A percentile compares a stretch with the other conserved stretches of the same genome.
These are phyloP conservation scores for Cryptosporidium baileyi DNA, from an alignment of 169 alveolate species.

Conservation along the genomic window DNA sequence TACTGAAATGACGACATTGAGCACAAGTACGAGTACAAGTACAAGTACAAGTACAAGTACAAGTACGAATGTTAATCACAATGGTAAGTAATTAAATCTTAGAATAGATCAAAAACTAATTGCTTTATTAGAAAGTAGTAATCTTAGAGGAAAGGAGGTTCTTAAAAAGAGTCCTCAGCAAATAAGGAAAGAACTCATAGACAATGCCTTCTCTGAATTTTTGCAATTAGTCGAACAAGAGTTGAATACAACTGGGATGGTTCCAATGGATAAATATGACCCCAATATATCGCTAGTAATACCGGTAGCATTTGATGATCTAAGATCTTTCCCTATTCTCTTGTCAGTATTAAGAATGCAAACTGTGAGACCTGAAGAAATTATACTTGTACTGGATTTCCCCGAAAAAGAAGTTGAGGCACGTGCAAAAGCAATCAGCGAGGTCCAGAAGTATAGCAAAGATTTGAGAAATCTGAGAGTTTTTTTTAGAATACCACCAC, in stretches of 20 bases:
- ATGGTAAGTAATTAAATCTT: not conserved
- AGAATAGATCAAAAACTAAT: not conserved
- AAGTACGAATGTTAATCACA: not conserved
- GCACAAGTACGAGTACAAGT: not conserved
- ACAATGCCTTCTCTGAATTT: not conserved
- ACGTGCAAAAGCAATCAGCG: not conserved
- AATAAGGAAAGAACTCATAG: conserved; percentile 32
- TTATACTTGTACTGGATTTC: conserved; percentile 35
- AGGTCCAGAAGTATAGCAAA: conserved; percentile 11
- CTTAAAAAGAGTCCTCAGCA: not conserved
- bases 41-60: not conserved
- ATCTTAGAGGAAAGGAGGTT: not conserved
- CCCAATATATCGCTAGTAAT: conserved; percentile 45
- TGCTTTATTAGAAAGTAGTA: not conserved
- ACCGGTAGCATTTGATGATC: conserved; percentile 56
- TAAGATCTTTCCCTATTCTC: conserved; percentile 52
- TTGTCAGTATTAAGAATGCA: conserved; percentile 43
- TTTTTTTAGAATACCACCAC: conserved; percentile 41
- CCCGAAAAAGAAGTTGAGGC: conserved; percentile 10
- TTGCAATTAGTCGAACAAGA: conserved; percentile 38
- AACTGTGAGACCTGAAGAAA: conserved; percentile 62
- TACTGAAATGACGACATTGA: too few species aligned
- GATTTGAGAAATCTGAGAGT: conserved; percentile 30
- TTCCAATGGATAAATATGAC: conserved; percentile 45
- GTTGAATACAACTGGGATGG: not conserved